Conservation (phyloP, 2,329 filamentous ascomycete genomes). For the Cladosporium sp. region DNA sequence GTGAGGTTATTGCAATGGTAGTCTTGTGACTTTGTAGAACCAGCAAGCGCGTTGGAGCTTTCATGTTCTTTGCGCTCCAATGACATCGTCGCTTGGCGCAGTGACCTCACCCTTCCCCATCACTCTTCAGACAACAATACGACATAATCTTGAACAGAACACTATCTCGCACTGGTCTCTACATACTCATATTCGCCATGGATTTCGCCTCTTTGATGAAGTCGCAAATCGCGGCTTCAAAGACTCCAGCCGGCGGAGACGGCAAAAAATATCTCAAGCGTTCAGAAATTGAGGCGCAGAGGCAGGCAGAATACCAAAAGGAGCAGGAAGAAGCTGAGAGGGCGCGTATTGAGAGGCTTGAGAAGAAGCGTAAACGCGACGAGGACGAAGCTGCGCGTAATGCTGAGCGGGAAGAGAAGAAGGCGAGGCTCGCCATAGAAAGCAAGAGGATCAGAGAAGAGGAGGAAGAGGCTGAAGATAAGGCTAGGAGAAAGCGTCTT, state of each 20-base stretch:
- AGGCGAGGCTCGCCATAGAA: slow-evolving; percentile 74
- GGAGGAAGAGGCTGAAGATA: slow-evolving; percentile 69
- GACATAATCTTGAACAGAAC: not conserved
- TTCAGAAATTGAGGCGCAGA: slow-evolving; percentile 78
- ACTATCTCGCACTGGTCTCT: not conserved
- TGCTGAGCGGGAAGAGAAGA: slow-evolving; percentile 74
- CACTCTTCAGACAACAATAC: not conserved
- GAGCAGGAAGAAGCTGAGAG: slow-evolving; percentile 73
- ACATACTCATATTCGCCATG: slow-evolving; percentile 54
- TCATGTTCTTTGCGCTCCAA: slow-evolving; percentile 11
- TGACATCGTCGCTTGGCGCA: slow-evolving; percentile 11
- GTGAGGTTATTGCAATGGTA: not conserved
- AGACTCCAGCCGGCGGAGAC: slow-evolving; percentile 32
- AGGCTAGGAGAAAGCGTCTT: slow-evolving; percentile 66
- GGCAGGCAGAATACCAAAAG: slow-evolving; percentile 72
- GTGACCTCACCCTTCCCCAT: slow-evolving; percentile 11
- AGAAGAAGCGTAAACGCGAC: slow-evolving; percentile 82
- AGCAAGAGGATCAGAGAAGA: slow-evolving; percentile 66
- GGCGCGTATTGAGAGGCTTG: slow-evolving; percentile 64
- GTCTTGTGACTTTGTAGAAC: not conserved
- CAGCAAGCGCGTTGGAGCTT: slow-evolving; percentile 8
- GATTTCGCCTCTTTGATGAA: slow-evolving; percentile 94
- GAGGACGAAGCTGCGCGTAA: slow-evolving; percentile 74
- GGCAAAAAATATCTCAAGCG: slow-evolving; percentile 78
- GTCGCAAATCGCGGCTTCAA: slow-evolving; percentile 70